A percentile compares a stretch with the other conserved stretches of the same genome.
These are phyloP conservation scores for Ilex asprella DNA, from an alignment of 257 asterid genomes.

Conservation along the genomic window DNA sequence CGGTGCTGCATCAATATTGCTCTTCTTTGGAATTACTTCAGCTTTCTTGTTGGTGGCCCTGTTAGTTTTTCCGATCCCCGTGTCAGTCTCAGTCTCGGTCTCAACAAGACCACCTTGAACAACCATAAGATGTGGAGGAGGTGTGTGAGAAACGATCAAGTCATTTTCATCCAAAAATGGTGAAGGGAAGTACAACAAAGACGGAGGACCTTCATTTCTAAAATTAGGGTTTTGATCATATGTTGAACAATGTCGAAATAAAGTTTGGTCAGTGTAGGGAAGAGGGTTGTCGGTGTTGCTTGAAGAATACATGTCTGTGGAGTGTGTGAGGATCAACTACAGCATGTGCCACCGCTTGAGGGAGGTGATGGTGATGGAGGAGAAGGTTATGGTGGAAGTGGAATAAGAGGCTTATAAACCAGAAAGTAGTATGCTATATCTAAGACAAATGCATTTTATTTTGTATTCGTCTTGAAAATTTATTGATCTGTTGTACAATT, in stretches of 20 bases:
- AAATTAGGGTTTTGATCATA: constrained; percentile 28
- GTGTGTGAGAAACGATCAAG: constrained; percentile 31
- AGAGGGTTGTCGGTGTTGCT: constrained; percentile 27
- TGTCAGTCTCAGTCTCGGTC: not conserved
- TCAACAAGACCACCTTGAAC: not conserved
- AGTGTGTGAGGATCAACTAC: not conserved
- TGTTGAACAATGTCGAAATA: constrained; percentile 18
- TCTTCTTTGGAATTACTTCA: constrained; percentile 12
- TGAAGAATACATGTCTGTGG: constrained; percentile 27
- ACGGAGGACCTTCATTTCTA: constrained; percentile 18
- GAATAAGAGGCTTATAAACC: not conserved
- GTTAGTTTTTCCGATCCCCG: not conserved
- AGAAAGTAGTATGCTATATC: not conserved
- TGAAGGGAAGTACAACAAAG: constrained; percentile 31
- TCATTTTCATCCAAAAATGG: constrained; percentile 49
- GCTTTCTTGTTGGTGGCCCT: not conserved
- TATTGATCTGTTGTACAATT: no score
- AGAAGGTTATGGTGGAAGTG: not conserved
- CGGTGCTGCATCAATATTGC: constrained; percentile 20
- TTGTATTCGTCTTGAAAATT: no score
- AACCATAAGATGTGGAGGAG: constrained; percentile 20
- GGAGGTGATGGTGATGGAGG: no score
- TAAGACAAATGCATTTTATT: not conserved
- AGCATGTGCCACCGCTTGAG: no score
- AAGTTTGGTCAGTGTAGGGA: constrained; percentile 7